Evolutionary conservation across 2,329 filamentous ascomycete species (phyloP).

Genomic region (Phyllosticta paracitricarpa): DNA sequence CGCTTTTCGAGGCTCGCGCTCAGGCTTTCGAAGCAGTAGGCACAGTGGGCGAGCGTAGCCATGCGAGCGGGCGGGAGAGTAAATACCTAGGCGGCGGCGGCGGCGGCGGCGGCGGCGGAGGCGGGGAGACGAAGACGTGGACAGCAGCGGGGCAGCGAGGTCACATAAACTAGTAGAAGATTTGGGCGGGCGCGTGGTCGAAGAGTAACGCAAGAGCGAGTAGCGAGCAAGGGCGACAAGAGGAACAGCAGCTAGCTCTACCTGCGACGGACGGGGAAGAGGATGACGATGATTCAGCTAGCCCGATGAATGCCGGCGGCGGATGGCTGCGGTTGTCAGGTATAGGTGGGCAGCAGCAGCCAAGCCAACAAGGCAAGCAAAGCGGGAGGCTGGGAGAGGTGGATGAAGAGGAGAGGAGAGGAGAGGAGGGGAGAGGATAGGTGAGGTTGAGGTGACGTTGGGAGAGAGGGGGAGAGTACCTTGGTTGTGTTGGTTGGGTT

Average conservation of each 20-base stretch:
- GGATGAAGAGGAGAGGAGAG: neutral
- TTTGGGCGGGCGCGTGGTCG: neutral
- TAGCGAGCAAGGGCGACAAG: neutral
- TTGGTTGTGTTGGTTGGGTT: too few species aligned
- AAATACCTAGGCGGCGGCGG: neutral
- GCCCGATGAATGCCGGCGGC: neutral
- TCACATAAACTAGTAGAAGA: neutral
- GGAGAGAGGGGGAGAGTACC: too few species aligned
- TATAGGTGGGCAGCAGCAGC: neutral
- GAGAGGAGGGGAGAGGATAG: neutral
- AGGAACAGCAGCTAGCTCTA: neutral
- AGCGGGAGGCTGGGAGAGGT: neutral
- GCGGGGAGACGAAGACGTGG: neutral
- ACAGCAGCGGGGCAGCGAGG: neutral
- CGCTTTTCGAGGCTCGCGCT: slow-evolving; percentile 63
- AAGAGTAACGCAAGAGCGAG: neutral
- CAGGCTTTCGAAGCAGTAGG: slow-evolving; percentile 86
- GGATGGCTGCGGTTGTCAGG: neutral
- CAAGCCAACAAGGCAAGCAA: neutral
- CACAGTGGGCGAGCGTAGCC: slow-evolving; percentile 78
- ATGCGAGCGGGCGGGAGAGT: slow-evolving; percentile 38
- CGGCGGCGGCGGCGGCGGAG: neutral
- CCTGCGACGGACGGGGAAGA: neutral
- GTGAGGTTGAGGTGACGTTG: too few species aligned
- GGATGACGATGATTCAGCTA: neutral